phyloP scores from a whole-genome alignment of 306 rosid genomes.

The Quercus robur region DNA sequence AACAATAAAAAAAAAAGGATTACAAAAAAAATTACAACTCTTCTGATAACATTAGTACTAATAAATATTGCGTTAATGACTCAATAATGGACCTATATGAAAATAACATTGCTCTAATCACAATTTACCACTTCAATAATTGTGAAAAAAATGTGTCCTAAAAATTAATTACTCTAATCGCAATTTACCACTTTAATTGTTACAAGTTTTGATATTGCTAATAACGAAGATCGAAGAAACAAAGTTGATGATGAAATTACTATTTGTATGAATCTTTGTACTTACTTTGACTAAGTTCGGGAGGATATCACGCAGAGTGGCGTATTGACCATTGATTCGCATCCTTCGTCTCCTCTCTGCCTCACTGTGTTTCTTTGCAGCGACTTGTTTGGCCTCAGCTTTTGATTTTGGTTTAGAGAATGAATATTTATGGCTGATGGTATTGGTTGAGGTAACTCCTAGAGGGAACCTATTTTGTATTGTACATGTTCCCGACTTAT shows the following conservation, averaged over 20 bases:
- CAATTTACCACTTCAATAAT: no score
- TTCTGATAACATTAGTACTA: no score
- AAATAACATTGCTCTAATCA: no score
- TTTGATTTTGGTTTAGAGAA: constrained; percentile 44
- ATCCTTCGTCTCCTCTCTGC: constrained; percentile 70
- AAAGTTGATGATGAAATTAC: neutral
- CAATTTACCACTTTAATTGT: neutral
- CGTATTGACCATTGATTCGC: constrained; percentile 70
- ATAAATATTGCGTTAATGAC: no score
- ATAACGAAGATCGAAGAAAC: neutral
- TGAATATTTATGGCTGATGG: constrained; percentile 24
- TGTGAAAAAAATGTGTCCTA: no score
- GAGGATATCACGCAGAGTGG: constrained; percentile 50
- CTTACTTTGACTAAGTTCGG: constrained; percentile 57
- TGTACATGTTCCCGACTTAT: constrained; percentile 18
- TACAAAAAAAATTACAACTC: no score
- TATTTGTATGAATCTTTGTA: neutral
- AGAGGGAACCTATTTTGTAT: constrained; percentile 23
- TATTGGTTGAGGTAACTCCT: constrained; percentile 17
- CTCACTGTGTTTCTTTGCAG: constrained; percentile 67
- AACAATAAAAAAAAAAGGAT: neutral
- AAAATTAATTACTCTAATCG: no score
- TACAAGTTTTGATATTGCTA: neutral
- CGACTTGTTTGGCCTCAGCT: constrained; percentile 39
- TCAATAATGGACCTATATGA: no score